phyloP scores from a whole-genome alignment of 2,329 filamentous ascomycete species.

The Colletotrichum lentis region DNA sequence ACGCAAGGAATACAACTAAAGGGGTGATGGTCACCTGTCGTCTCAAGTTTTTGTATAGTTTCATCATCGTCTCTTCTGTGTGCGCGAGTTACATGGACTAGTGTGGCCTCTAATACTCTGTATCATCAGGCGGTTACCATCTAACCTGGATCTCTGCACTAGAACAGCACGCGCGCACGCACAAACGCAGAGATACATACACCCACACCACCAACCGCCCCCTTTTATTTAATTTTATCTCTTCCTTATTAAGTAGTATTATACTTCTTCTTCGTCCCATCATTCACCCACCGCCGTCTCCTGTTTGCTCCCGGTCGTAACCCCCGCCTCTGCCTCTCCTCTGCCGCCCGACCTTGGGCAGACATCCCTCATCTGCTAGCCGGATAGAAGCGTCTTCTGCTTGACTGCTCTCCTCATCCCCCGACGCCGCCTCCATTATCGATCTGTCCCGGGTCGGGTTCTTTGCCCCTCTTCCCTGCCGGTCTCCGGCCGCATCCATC shows the following conservation, averaged over 20 bases:
- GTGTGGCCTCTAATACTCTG: conserved; percentile 14
- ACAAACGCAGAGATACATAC: conserved; percentile 1
- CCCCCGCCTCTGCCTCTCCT: conserved; percentile 1
- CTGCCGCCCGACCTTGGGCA: not conserved
- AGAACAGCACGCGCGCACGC: conserved; percentile 13
- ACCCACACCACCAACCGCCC: conserved; percentile 7
- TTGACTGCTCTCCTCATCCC: not conserved
- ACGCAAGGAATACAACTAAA: not conserved
- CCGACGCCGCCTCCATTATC: conserved; percentile 16
- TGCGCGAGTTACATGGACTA: conserved; percentile 20
- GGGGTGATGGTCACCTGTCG: conserved; percentile 12
- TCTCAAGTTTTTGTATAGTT: conserved; percentile 18
- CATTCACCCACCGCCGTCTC: not conserved
- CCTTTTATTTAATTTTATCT: not conserved
- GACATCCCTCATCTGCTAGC: not conserved
- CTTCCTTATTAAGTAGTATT: not conserved
- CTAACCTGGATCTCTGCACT: conserved; percentile 23
- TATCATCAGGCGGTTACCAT: conserved; percentile 26
- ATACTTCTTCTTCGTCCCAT: not conserved
- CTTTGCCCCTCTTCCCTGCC: conserved; percentile 17
- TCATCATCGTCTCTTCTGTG: conserved; percentile 6
- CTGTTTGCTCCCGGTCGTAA: not conserved
- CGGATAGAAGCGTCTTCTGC: not conserved
- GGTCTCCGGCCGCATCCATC: conserved; percentile 33
- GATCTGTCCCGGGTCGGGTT: conserved; percentile 13